Evolutionary conservation across 2,329 filamentous ascomycete genomes (phyloP).

Genomic region (Pseudogymnoascus sp.): DNA sequence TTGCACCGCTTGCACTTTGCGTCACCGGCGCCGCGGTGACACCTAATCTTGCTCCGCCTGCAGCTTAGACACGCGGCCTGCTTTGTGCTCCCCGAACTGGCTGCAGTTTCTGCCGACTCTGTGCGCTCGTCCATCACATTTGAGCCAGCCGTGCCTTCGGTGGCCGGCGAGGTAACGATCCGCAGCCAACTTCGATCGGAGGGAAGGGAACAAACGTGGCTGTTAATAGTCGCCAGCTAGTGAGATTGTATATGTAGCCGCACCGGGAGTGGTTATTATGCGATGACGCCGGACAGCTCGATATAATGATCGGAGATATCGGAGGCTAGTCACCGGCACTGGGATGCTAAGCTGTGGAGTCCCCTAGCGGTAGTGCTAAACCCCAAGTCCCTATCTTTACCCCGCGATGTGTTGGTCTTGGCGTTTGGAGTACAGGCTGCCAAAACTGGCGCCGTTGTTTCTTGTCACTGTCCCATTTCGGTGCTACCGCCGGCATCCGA

Average conservation of each 20-base stretch:
- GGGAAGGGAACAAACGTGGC: background rate
- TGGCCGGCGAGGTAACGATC: background rate
- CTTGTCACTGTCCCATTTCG: background rate
- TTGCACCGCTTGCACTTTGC: slow-evolving; percentile 52
- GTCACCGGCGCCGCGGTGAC: slow-evolving; percentile 46
- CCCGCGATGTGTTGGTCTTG: background rate
- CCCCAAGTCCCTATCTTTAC: background rate
- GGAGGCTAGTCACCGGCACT: background rate
- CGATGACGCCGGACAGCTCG: background rate
- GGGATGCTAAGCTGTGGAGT: background rate
- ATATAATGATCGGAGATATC: background rate
- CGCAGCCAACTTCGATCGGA: background rate
- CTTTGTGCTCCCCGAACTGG: slow-evolving; percentile 13
- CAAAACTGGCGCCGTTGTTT: background rate
- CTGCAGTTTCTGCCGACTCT: background rate
- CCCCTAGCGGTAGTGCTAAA: background rate
- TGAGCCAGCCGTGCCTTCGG: background rate
- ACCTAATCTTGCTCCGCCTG: slow-evolving; percentile 60
- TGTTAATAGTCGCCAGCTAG: background rate
- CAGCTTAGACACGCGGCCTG: slow-evolving; percentile 54
- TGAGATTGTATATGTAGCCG: background rate
- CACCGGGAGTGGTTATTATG: background rate
- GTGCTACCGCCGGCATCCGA: background rate
- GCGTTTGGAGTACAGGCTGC: background rate
- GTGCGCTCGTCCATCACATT: background rate